These are phyloP conservation scores for Pterothamnion heteromorphum DNA, from an alignment of 31 red algal species.

Conservation along the genomic window DNA sequence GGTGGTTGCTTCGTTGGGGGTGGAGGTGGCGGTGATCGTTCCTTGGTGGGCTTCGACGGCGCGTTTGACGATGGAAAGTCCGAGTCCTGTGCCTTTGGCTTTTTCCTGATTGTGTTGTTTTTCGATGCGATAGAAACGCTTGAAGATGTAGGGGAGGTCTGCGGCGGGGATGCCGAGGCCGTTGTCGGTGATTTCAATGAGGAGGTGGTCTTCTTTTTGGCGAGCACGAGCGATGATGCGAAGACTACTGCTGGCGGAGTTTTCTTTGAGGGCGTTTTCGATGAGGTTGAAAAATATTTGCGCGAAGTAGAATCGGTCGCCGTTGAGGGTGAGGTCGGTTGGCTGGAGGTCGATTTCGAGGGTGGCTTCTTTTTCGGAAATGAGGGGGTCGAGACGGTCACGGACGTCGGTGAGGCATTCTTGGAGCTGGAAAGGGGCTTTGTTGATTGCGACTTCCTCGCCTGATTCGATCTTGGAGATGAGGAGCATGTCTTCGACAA, in stretches of 20 bases:
- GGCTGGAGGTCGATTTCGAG: background rate
- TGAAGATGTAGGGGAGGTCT: constrained; percentile 34
- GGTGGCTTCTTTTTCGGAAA: background rate
- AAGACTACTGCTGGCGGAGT: background rate
- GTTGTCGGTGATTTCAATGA: constrained; percentile 23
- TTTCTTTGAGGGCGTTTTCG: background rate
- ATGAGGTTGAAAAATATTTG: background rate
- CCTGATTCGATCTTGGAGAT: background rate
- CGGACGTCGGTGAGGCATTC: background rate
- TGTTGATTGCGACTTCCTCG: background rate
- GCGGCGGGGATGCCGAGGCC: background rate
- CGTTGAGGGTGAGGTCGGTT: background rate
- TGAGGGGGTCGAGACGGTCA: background rate
- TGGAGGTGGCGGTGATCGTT: background rate
- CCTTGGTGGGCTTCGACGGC: constrained; percentile 22
- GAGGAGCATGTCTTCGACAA: background rate
- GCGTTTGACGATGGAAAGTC: background rate
- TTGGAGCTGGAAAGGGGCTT: background rate
- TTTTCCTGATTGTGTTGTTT: background rate
- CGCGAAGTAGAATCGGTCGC: background rate
- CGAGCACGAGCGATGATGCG: background rate
- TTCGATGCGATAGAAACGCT: constrained; percentile 32
- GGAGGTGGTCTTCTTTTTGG: background rate
- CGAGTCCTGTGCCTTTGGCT: background rate
- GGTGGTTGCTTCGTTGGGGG: background rate